Evolutionary conservation across 768 basidiomycete genomes (phyloP).

Genomic region (Butyriboletus loyo): DNA sequence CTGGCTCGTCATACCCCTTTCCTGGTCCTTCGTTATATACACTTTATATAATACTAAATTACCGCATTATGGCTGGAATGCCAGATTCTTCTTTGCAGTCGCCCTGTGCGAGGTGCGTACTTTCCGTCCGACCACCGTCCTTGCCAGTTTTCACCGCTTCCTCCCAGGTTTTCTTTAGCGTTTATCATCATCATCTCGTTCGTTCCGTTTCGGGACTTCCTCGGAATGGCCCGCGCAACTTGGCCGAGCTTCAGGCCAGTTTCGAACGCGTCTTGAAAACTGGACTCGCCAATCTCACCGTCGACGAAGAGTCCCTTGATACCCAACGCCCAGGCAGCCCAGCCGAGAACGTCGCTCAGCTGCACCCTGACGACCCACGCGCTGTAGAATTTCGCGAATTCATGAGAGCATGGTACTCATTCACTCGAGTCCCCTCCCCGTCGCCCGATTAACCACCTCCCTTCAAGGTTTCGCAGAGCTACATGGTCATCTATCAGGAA

Average conservation of each 20-base stretch:
- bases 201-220: conserved; percentile 46
- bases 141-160: background rate
- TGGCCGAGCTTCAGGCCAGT: conserved; percentile 54
- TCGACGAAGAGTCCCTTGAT: conserved; percentile 53
- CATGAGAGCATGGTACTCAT: conserved; percentile 52
- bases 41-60: conserved; percentile 43
- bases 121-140: background rate
- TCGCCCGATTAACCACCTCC: background rate
- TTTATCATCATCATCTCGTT: conserved; percentile 57
- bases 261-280: conserved; percentile 62
- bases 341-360: conserved; percentile 51
- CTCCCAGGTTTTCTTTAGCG: conserved; percentile 62
- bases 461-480: conserved; percentile 62
- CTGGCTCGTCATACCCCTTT: conserved; percentile 58
- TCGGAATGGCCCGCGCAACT: conserved; percentile 43
- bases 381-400: conserved; percentile 70
- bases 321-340: conserved; percentile 56
- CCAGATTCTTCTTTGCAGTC: conserved; percentile 41
- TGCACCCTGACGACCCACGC: conserved; percentile 64
- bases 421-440: background rate
- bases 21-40: conserved; percentile 60
- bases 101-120: conserved; percentile 58
- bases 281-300: conserved; percentile 56
- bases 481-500: conserved; percentile 70
- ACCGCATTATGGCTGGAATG: conserved; percentile 40